Base-by-base conservation (phyloP, 2,329 filamentous ascomycete species). In the Metarhizium humberi region DNA sequence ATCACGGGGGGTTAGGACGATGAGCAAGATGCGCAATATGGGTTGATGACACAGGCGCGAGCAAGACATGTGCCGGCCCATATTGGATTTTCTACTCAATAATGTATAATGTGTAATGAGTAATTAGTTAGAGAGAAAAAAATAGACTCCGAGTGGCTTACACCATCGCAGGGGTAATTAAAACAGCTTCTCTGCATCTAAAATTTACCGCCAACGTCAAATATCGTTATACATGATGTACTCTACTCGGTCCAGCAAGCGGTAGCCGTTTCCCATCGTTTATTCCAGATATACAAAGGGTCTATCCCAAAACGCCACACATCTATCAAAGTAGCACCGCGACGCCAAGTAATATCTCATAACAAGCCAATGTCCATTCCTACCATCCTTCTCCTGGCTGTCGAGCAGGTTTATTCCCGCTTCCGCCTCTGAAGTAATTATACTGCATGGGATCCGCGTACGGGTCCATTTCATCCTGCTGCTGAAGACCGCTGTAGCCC, bases 401-500 rank as follows among this genome's bases (percentile, higher is more conserved):
- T 42, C 63, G 47, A 11, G 50, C 14, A 16, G 64, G 42, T 62
- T 55, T 52, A 63, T 52, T 55, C 61, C 61, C 30, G 32, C 45
- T 60, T 20, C 66, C 70, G 4, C 73, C 71, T 32, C 80, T 73
- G 66, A 82, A 83, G 60, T 83, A 83, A 64, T 83, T 80, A 60
- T 82, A 83, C 57, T 75, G 73, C 60, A 73, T 67, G 8, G 78
- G 77, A 46, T 80, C 77, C 63, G 7, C 53, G n/a, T 56, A 53
- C 5, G 63, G 55, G 25, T 71, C 65, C 50, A 73, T 67, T 8
- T 72, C 68, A 55, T 83, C 80, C 45, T 70, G 67, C 63, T 85
- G 81, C 0, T 81, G 77, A 54, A 86, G 66, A 30, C 77, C 77
- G 14, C 80, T 82, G 64, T 86, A 86, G 0, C 82, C 82, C 52